Base-by-base conservation (phyloP, 1,284 basidiomycete species). In the Cryptococcus neoformans region DNA sequence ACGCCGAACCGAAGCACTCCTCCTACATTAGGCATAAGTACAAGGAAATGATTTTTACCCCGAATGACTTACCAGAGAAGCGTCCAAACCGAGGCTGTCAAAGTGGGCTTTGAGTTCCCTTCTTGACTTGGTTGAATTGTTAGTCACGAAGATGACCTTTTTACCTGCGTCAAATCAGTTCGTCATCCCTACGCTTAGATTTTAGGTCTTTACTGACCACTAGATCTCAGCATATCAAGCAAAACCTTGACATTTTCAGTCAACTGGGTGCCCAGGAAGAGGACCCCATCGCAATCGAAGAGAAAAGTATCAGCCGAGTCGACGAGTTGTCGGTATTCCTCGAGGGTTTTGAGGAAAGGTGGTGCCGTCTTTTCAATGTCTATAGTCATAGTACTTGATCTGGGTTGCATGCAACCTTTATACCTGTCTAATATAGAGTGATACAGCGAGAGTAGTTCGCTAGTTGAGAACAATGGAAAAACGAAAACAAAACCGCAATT, bases 51-150 rank as follows among this genome's bases (percentile, higher is more conserved):
- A n/a, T 16, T 16, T 12, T 34, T 8, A 21, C 16, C 36, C 28
- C 11, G 16, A 40, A 44, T 39, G 4, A 53, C 59, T 37, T 36
- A 58, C 59, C 5, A 55, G 40, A 28, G 53, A 53, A 46, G 59
- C 59, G 38, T 51, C 56, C 4, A 61, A 84, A 37, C 91, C 92
- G 55, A 98, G 83, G 66, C 86, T 82, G 73, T 95, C 89, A 72
- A 99, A 97, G 74, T 94, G 96, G 53, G 82, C 82, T 80, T 92
- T 92, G 82, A 94, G 94, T 69, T 81, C 86, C 73, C 81, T 84
- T 53, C 95, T 81, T 9, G 91, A 94, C 79, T 95, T 94, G 49
- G 87, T 92, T n/a, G 95, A 94, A 73, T 98, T 99, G 80, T 98
- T 98, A 35, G 94, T 97, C 40, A 98, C 93, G 73, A 98, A 99